Conservation (phyloP, 768 basidiomycete genomes). For the Galerina marginata region DNA sequence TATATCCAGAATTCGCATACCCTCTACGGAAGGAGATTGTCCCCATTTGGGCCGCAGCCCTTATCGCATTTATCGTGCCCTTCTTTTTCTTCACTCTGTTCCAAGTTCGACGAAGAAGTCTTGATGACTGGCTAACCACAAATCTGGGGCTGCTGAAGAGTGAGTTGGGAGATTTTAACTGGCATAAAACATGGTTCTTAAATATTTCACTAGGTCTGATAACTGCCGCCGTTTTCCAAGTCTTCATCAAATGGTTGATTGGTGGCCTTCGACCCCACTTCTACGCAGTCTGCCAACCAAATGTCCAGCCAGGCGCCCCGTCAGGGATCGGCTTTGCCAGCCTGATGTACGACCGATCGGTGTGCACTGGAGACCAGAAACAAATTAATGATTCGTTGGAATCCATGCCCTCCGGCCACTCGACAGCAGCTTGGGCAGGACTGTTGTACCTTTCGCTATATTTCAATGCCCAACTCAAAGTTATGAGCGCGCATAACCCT, state of each 20-base stretch:
- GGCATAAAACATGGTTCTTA: background rate
- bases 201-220: conserved; percentile 27
- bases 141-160: conserved; percentile 60
- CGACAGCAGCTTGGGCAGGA: conserved; percentile 62
- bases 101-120: conserved; percentile 52
- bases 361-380: conserved; percentile 62
- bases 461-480: conserved; percentile 63
- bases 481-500: conserved; percentile 62
- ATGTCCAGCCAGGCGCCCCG: conserved; percentile 32
- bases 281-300: conserved; percentile 56
- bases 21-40: conserved; percentile 56
- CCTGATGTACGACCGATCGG: conserved; percentile 55
- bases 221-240: conserved; percentile 42
- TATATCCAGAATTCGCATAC: conserved; percentile 59
- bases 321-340: conserved; percentile 51
- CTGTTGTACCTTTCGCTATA: conserved; percentile 52
- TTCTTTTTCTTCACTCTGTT: conserved; percentile 62
- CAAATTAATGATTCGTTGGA: conserved; percentile 62
- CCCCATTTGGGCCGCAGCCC: conserved; percentile 57
- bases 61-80: conserved; percentile 59
- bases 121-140: conserved; percentile 52
- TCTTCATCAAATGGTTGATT: conserved; percentile 62
- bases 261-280: conserved; percentile 58
- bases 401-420: conserved; percentile 62
- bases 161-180: conserved; percentile 31